Evolutionary conservation across 2,329 filamentous ascomycete species (phyloP).

Genomic region (Beauveria asiatica): DNA sequence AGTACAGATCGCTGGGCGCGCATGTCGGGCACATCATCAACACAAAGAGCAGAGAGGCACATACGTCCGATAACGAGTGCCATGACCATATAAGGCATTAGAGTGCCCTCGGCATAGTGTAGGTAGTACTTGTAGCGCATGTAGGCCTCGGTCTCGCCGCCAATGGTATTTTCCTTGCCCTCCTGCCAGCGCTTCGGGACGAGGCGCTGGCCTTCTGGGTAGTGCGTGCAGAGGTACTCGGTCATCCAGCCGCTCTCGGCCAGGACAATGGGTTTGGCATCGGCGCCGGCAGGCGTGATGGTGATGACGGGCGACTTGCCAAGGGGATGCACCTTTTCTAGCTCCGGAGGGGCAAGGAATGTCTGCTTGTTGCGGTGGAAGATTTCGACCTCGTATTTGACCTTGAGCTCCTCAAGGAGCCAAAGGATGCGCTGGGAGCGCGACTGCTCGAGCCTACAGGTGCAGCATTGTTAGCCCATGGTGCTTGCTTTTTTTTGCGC

Average conservation of each 20-base stretch:
- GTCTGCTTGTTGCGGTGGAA: conserved; percentile 60
- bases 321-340: conserved; percentile 72
- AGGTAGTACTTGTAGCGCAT: conserved; percentile 59
- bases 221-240: conserved; percentile 71
- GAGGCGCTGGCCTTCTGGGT: conserved; percentile 34
- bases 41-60: conserved; percentile 17
- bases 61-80: conserved; percentile 48
- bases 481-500: background rate
- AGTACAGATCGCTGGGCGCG: background rate
- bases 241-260: conserved; percentile 76
- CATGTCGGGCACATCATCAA: background rate
- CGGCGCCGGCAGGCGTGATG: conserved; percentile 37
- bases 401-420: conserved; percentile 73
- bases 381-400: conserved; percentile 71
- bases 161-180: conserved; percentile 47
- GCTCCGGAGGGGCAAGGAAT: conserved; percentile 63
- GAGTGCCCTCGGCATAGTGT: conserved; percentile 76
- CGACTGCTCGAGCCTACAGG: conserved; percentile 72
- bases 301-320: conserved; percentile 79
- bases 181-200: conserved; percentile 47
- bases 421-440: conserved; percentile 77
- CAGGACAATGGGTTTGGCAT: conserved; percentile 48
- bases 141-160: conserved; percentile 54
- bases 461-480: background rate
- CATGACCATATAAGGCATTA: conserved; percentile 66